Evolutionary conservation across 768 basidiomycete genomes (phyloP).

Genomic region (Rhodotorula sphaerocarpa): DNA sequence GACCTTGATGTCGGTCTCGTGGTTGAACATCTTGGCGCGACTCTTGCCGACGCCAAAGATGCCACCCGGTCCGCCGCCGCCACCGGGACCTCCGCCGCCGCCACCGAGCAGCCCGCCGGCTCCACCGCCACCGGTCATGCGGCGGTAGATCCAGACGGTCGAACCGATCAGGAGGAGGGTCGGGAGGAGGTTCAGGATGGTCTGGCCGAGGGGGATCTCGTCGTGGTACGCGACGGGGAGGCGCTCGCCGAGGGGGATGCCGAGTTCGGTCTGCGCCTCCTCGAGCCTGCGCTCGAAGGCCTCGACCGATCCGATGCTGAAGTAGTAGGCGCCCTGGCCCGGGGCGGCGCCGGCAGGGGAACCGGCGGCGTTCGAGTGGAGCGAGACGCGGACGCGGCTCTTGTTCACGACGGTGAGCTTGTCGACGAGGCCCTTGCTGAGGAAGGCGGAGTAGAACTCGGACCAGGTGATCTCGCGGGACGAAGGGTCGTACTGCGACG

Average conservation of each 20-base stretch:
- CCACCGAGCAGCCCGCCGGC: slow-evolving; percentile 56
- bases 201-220: slow-evolving; percentile 74
- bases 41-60: slow-evolving; percentile 98
- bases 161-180: slow-evolving; percentile 84
- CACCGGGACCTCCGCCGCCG: slow-evolving; percentile 36
- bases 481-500: slow-evolving; percentile 30
- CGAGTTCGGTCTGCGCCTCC: slow-evolving; percentile 82
- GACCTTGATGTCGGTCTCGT: slow-evolving; percentile 85
- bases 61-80: slow-evolving; percentile 62
- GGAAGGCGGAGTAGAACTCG: slow-evolving; percentile 93
- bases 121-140: slow-evolving; percentile 49
- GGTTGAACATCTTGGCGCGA: slow-evolving; percentile 83
- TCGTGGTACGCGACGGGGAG: slow-evolving; percentile 96
- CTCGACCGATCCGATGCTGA: slow-evolving; percentile 96
- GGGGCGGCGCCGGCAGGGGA: slow-evolving; percentile 50
- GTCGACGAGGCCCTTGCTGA: slow-evolving; percentile 92
- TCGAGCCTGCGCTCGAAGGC: slow-evolving; percentile 92
- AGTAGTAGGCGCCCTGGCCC: slow-evolving; percentile 56
- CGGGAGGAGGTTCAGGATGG: slow-evolving; percentile 85
- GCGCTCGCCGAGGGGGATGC: slow-evolving; percentile 81
- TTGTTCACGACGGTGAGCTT: slow-evolving; percentile 86
- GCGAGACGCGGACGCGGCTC: slow-evolving; percentile 77
- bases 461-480: slow-evolving; percentile 95
- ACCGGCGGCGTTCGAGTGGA: slow-evolving; percentile 81
- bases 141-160: slow-evolving; percentile 72